These are phyloP conservation scores for Podila verticillata DNA, from an alignment of 192 early-diverging fungal genomes.

Conservation along the genomic window DNA sequence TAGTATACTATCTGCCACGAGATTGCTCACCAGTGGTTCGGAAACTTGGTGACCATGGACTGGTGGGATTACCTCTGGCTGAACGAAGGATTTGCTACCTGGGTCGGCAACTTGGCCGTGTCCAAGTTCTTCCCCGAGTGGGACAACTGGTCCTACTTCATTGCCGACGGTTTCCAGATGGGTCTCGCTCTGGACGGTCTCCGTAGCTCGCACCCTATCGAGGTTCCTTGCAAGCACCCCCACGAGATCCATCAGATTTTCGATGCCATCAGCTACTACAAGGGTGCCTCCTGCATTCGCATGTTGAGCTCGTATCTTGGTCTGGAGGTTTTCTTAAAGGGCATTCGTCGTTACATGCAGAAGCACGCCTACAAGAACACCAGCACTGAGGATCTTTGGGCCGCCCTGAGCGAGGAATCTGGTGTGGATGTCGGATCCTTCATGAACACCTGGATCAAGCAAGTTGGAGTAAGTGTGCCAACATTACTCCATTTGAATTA, in stretches of 20 bases:
- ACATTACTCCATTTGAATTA: neutral
- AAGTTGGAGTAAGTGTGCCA: slow-evolving; percentile 69
- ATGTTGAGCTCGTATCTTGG: slow-evolving; percentile 87
- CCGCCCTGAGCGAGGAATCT: slow-evolving; percentile 78
- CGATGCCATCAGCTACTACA: slow-evolving; percentile 91
- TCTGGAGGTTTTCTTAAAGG: slow-evolving; percentile 74
- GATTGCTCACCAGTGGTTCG: slow-evolving; percentile 90
- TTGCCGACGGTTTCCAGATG: slow-evolving; percentile 78
- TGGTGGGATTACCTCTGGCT: slow-evolving; percentile 98
- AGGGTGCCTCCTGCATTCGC: slow-evolving; percentile 94
- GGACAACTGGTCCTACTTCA: slow-evolving; percentile 92
- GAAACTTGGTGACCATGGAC: slow-evolving; percentile 96
- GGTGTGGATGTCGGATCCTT: slow-evolving; percentile 84
- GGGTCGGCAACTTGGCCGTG: slow-evolving; percentile 89
- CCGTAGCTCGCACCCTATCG: slow-evolving; percentile 91
- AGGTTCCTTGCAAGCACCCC: slow-evolving; percentile 86
- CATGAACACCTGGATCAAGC: slow-evolving; percentile 90
- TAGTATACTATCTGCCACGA: slow-evolving; percentile 91
- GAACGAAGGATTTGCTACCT: slow-evolving; percentile 98
- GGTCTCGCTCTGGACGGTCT: slow-evolving; percentile 85
- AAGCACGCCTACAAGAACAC: slow-evolving; percentile 89
- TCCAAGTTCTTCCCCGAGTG: slow-evolving; percentile 94
- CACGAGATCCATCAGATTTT: slow-evolving; percentile 95
- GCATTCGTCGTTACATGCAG: slow-evolving; percentile 80
- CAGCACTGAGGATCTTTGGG: slow-evolving; percentile 90